Conservation (phyloP, 1,284 basidiomycete genomes). For the Phenoliferia sp. region DNA sequence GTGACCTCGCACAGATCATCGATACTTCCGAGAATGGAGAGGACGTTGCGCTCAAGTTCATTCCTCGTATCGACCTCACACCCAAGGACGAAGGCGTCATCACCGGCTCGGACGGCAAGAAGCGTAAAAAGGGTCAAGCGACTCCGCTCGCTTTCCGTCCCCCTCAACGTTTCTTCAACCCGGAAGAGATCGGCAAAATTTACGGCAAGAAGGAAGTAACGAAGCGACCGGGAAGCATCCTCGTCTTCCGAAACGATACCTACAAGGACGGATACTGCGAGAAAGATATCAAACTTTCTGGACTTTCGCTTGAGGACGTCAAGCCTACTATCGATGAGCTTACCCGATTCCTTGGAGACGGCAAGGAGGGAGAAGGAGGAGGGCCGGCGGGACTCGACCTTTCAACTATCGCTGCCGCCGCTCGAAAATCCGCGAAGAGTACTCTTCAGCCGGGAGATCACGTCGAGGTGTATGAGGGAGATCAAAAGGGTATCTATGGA, state of each 20-base stretch:
- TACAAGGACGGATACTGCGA: slow-evolving; percentile 93
- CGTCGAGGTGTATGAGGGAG: slow-evolving; percentile 94
- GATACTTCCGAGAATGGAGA: slow-evolving; percentile 91
- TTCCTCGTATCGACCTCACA: slow-evolving; percentile 93
- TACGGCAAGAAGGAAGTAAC: slow-evolving; percentile 73
- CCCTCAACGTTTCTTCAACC: slow-evolving; percentile 88
- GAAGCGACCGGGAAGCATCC: slow-evolving; percentile 57
- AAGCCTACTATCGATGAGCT: slow-evolving; percentile 96
- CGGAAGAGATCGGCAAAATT: slow-evolving; percentile 83
- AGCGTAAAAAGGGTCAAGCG: slow-evolving; percentile 51
- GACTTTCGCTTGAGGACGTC: slow-evolving; percentile 79
- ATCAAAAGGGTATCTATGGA: slow-evolving; percentile 88
- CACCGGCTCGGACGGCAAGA: slow-evolving; percentile 51
- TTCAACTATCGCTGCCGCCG: slow-evolving; percentile 85
- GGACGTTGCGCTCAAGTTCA: slow-evolving; percentile 86
- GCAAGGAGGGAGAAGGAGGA: slow-evolving; percentile 15
- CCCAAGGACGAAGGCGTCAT: slow-evolving; percentile 63
- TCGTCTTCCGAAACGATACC: slow-evolving; percentile 86
- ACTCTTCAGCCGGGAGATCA: slow-evolving; percentile 97
- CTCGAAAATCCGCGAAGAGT: slow-evolving; percentile 75
- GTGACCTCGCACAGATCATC: slow-evolving; percentile 91
- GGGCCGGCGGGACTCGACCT: slow-evolving; percentile 28
- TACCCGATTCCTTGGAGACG: slow-evolving; percentile 61
- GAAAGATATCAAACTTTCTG: slow-evolving; percentile 85
- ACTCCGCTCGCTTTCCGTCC: slow-evolving; percentile 56